These are phyloP conservation scores for Corinectria fuckeliana DNA, from an alignment of 2,329 filamentous ascomycete genomes.

Conservation along the genomic window DNA sequence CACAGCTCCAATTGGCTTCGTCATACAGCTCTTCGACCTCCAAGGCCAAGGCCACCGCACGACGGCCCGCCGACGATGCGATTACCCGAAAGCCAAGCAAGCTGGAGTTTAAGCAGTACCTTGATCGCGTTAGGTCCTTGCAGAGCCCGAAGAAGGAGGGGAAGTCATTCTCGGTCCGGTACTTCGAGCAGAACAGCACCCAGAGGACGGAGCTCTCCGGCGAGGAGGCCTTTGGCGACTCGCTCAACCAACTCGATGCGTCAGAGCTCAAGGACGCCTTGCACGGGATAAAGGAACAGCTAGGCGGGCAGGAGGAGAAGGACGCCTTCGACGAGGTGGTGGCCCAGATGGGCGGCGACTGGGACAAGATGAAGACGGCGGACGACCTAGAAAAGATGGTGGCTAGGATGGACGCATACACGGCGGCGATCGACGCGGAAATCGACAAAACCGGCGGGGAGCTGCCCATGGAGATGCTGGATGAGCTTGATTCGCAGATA, in stretches of 20 bases:
- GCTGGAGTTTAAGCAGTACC: constrained; percentile 37
- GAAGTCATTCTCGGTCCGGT: constrained; percentile 47
- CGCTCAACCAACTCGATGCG: constrained; percentile 45
- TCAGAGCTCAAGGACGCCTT: constrained; percentile 47
- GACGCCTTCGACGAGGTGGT: constrained; percentile 46
- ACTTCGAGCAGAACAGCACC: constrained; percentile 55
- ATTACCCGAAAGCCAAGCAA: constrained; percentile 35
- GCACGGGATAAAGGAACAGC: constrained; percentile 46
- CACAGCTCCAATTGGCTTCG: constrained; percentile 37
- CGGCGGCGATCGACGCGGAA: constrained; percentile 44
- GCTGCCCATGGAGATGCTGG: constrained; percentile 42
- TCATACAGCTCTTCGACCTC: constrained; percentile 43
- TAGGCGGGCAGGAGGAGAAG: constrained; percentile 45
- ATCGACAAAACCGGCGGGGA: constrained; percentile 42
- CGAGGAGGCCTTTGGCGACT: constrained; percentile 50
- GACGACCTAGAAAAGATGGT: constrained; percentile 46
- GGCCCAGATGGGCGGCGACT: constrained; percentile 40
- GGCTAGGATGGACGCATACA: constrained; percentile 44
- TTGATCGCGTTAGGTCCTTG: constrained; percentile 39
- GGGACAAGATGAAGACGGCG: constrained; percentile 41
- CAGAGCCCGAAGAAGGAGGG: constrained; percentile 25
- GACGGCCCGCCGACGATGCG: constrained; percentile 20
- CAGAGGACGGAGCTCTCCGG: constrained; percentile 46
- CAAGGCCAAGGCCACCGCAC: constrained; percentile 26
- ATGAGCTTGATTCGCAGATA: constrained; percentile 42